phyloP scores from a whole-genome alignment of 495 filamentous ascomycete genomes.

The Penicillium flavigenum region DNA sequence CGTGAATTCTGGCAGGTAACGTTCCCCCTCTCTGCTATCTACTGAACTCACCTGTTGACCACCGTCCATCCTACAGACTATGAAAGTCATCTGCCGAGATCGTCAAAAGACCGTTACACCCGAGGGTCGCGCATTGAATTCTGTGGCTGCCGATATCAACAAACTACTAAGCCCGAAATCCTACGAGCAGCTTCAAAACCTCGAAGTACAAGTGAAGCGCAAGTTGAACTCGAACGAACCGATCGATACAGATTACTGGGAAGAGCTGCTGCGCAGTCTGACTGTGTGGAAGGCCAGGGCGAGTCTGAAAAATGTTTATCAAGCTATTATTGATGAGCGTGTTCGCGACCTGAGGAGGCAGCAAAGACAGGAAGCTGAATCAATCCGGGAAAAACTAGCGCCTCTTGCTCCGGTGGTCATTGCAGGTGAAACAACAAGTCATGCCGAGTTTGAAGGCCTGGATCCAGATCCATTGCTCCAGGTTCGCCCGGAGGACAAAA shows the following conservation, averaged over 20 bases:
- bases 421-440: constrained; percentile 13
- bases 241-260: constrained; percentile 97
- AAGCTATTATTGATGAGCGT: constrained; percentile 71
- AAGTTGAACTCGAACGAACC: constrained; percentile 88
- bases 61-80: constrained; percentile 50
- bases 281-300: constrained; percentile 90
- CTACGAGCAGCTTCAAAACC: constrained; percentile 76
- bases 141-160: constrained; percentile 86
- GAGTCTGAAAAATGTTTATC: constrained; percentile 76
- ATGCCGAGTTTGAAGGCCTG: constrained; percentile 38
- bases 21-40: not conserved
- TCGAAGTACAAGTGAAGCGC: constrained; percentile 79
- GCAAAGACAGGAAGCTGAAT: constrained; percentile 68
- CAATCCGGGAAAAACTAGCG: constrained; percentile 56
- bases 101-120: constrained; percentile 65
- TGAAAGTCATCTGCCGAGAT: constrained; percentile 82
- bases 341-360: constrained; percentile 65
- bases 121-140: constrained; percentile 71
- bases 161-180: constrained; percentile 80
- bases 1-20: constrained; percentile 80
- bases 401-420: constrained; percentile 37
- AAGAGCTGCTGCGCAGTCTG: constrained; percentile 81
- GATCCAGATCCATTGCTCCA: constrained; percentile 75
- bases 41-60: constrained; percentile 21
- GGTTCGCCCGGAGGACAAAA: constrained; percentile 66